Base-by-base conservation (phyloP, 2,329 filamentous ascomycete genomes). In the Aspergillus floridensis region DNA sequence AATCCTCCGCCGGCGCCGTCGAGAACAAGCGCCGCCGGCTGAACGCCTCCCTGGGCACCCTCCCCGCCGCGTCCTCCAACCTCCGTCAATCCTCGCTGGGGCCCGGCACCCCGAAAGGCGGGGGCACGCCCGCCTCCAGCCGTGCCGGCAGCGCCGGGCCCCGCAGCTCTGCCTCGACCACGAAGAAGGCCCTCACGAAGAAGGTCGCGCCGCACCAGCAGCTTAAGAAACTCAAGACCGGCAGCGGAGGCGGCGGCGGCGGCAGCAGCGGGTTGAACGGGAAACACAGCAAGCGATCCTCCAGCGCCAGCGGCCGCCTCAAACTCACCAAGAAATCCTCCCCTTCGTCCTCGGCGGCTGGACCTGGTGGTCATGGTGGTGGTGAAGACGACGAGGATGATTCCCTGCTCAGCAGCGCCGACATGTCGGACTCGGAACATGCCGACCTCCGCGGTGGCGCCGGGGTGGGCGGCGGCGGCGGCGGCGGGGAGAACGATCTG, bases 131-230 rank as follows among this genome's bases (percentile, higher is more conserved):
- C 4, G 72, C 67, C 0, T 71, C 82, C 72, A 69, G 72, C 44
- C 84, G 86, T n/a, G 83, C 84, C 2, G 84, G 84, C 48, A 87
- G 85, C 62, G 82, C 80, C 3, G 84, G 84, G 12, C 85, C 86
- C 10, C 78, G 79, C 41, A 61, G 74, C 61, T 68, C 71, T 64
- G 66, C 71, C 24, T 68, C 68, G 3, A 69, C 69, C 16, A 44
- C 38, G 29, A 82, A 82, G 65, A 79, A 82, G 60, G 75, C 79
- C 2, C 59, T 75, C 26, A 80, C 80, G 12, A 85, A 83, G 71
- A 85, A 82, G 67, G 78, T 82, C 26, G 83, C 82, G 5, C 84
- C 82, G 14, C 82, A 85, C 66, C 77, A 85, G 68, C 75, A 80
- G 70, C 67, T 79, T 6, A 76, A 75, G 63, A 77, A 75, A 55